phyloP scores from a whole-genome alignment of 495 filamentous ascomycete species.

The Penicillium steckii region DNA sequence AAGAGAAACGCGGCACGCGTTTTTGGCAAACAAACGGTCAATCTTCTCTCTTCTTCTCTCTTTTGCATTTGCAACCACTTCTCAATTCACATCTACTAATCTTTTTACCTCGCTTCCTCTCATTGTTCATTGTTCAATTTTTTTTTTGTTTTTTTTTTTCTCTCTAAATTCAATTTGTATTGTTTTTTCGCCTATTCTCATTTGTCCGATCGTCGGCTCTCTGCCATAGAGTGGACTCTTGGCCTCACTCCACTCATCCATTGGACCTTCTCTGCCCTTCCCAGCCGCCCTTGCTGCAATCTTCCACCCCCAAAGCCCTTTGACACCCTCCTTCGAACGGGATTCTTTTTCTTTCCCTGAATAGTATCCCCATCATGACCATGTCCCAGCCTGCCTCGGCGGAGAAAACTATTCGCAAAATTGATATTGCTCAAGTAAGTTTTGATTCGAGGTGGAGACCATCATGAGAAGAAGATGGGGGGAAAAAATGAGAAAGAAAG shows the following conservation, averaged over 20 bases:
- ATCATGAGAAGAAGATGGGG: background rate
- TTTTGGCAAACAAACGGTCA: background rate
- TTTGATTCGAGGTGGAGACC: background rate
- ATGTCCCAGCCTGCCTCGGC: constrained; percentile 32
- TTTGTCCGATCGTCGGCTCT: constrained; percentile 5
- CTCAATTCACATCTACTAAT: too few relatives aligned
- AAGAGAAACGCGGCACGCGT: background rate
- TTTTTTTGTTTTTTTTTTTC: background rate
- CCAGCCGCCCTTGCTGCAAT: constrained; percentile 30
- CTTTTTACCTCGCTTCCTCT: too few relatives aligned
- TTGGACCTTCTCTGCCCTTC: constrained; percentile 16
- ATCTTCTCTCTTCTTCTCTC: too few relatives aligned
- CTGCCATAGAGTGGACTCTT: constrained; percentile 10
- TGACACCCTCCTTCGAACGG: constrained; percentile 13
- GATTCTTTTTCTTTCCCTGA: constrained; percentile 12
- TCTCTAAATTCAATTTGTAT: background rate
- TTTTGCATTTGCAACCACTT: too few relatives aligned
- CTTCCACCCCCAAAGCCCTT: constrained; percentile 1
- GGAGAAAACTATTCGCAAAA: constrained; percentile 47
- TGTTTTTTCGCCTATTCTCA: background rate
- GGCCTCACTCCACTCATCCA: constrained; percentile 16
- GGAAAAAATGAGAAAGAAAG: background rate
- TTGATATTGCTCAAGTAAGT: constrained; percentile 76
- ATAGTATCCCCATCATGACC: constrained; percentile 31
- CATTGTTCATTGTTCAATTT: background rate